Evolutionary conservation across 1,284 basidiomycete species (phyloP).

Genomic region (Austropuccinia psidii): DNA sequence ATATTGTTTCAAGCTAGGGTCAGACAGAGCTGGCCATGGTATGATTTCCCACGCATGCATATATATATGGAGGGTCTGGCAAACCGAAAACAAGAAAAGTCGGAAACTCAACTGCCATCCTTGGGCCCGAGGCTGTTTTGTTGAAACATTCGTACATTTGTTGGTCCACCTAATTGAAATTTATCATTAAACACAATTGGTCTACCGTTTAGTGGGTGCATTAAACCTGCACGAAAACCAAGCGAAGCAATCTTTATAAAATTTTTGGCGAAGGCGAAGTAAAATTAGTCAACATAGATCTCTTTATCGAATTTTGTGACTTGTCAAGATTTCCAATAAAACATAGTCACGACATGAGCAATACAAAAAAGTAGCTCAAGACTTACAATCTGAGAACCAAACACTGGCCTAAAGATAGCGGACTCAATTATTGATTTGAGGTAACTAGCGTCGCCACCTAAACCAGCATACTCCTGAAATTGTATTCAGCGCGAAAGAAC

Average conservation of each 20-base stretch:
- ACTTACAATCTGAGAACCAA: conserved; percentile 49
- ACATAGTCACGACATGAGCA: not conserved
- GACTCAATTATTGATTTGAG: conserved; percentile 63
- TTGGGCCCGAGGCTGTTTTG: conserved; percentile 74
- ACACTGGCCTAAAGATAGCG: conserved; percentile 59
- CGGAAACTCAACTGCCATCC: conserved; percentile 59
- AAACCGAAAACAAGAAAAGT: not conserved
- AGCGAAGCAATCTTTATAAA: conserved; percentile 57
- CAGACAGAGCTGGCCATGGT: not conserved
- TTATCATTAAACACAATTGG: conserved; percentile 65
- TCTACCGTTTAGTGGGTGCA: conserved; percentile 54
- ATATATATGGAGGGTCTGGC: too few species aligned
- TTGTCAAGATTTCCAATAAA: not conserved
- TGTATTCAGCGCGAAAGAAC: not conserved
- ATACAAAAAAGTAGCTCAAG: conserved; percentile 43
- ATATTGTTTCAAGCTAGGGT: too few species aligned
- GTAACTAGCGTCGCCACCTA: conserved; percentile 60
- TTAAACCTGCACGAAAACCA: conserved; percentile 58
- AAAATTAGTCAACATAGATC: not conserved
- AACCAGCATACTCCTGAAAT: conserved; percentile 62
- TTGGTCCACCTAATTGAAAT: conserved; percentile 87
- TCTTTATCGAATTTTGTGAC: not conserved
- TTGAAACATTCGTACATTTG: conserved; percentile 77
- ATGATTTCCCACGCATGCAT: not conserved
- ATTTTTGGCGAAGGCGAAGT: not conserved